Evolutionary conservation across 2,329 filamentous ascomycete species (phyloP).

Genomic region (Talaromyces sp.): DNA sequence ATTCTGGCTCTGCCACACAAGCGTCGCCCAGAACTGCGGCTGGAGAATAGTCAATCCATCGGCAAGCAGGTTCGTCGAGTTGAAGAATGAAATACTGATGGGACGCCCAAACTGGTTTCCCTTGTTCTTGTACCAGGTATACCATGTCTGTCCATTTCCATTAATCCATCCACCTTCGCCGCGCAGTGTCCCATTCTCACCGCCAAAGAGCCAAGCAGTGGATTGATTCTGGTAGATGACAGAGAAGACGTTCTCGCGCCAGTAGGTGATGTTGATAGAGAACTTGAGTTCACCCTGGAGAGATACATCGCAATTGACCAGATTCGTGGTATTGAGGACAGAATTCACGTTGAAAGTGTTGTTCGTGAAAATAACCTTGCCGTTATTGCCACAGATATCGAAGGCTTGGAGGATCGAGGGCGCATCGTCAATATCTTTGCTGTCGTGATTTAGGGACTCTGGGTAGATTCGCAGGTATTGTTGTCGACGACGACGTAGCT

Average conservation of each 20-base stretch:
- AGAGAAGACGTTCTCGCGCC: constrained; percentile 47
- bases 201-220: constrained; percentile 52
- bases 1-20: constrained; percentile 44
- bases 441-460: constrained; percentile 16
- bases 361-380: constrained; percentile 21
- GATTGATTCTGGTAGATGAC: constrained; percentile 54
- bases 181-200: constrained; percentile 45
- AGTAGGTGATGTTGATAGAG: constrained; percentile 46
- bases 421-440: constrained; percentile 16
- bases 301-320: constrained; percentile 22
- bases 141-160: constrained; percentile 55
- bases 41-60: constrained; percentile 46
- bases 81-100: constrained; percentile 48
- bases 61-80: constrained; percentile 45
- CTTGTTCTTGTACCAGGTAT: constrained; percentile 43
- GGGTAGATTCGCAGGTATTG: constrained; percentile 17
- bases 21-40: constrained; percentile 48
- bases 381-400: constrained; percentile 20
- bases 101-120: constrained; percentile 48
- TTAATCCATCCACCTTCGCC: constrained; percentile 53
- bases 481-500: constrained; percentile 15
- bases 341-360: constrained; percentile 17
- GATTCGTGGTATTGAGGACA: constrained; percentile 20
- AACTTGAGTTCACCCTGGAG: constrained; percentile 28
- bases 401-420: constrained; percentile 23